These are phyloP conservation scores for Didymella pinodella DNA, from an alignment of 2,329 filamentous ascomycete species.

Conservation along the genomic window DNA sequence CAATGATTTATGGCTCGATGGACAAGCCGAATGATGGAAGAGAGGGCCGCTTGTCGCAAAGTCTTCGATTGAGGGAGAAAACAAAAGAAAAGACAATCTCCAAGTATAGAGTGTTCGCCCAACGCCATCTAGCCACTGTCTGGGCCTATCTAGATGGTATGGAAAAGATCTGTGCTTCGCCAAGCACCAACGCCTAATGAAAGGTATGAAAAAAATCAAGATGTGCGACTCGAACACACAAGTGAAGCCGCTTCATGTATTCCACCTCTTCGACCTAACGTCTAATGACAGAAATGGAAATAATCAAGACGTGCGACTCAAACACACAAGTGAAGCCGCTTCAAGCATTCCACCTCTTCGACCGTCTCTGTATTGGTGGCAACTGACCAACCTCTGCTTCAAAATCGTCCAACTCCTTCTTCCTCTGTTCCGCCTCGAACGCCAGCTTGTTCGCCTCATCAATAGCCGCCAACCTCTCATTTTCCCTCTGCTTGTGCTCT, in stretches of 20 bases:
- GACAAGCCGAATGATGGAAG: no score
- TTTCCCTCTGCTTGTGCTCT: slow-evolving; percentile 5
- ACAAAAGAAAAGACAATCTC: no score
- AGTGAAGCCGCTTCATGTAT: no score
- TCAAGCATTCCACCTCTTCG: not conserved
- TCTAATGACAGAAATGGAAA: not conserved
- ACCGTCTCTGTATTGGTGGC: not conserved
- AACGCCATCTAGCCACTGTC: slow-evolving; percentile 4
- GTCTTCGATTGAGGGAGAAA: no score
- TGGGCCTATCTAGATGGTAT: slow-evolving; percentile 1
- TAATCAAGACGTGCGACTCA: not conserved
- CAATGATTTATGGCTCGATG: no score
- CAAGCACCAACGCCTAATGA: not conserved
- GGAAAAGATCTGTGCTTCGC: not conserved
- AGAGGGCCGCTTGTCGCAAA: no score
- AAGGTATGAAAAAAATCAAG: not conserved
- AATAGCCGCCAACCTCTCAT: slow-evolving; percentile 4
- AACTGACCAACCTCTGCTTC: no score
- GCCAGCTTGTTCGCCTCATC: slow-evolving; percentile 2
- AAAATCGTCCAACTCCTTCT: not conserved
- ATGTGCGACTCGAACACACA: not conserved
- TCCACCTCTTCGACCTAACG: not conserved
- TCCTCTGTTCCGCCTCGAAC: not conserved
- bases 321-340: not conserved
- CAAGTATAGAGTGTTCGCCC: not conserved